Evolutionary conservation across 345 rosid genomes (phyloP).

Genomic region (Melaleuca alternifolia): DNA sequence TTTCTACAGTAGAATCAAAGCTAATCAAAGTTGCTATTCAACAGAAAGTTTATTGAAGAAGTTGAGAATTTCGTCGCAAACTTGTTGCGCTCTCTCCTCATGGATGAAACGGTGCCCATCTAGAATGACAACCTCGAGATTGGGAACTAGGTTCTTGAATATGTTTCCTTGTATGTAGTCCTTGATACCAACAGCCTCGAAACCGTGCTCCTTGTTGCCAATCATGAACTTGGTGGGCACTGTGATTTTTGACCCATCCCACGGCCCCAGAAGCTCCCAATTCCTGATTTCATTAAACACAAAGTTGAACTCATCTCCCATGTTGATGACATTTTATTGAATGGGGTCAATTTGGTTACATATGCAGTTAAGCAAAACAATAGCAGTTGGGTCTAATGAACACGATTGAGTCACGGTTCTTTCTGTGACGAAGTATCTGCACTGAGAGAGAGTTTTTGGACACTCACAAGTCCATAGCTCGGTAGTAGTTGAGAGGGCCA

Average conservation of each 20-base stretch:
- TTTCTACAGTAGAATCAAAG: background rate
- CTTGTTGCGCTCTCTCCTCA: slow-evolving; percentile 52
- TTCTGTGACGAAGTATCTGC: background rate
- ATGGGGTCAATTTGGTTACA: background rate
- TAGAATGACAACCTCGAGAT: slow-evolving; percentile 49
- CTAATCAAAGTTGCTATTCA: background rate
- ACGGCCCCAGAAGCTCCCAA: slow-evolving; percentile 64
- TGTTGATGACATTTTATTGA: background rate
- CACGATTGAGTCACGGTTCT: background rate
- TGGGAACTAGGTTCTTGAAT: slow-evolving; percentile 51
- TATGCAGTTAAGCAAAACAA: background rate
- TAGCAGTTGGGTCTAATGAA: accelerated
- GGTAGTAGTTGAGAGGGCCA: slow-evolving; percentile 68
- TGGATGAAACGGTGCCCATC: slow-evolving; percentile 67
- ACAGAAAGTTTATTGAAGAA: background rate
- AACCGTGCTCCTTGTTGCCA: slow-evolving; percentile 59
- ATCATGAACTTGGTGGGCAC: slow-evolving; percentile 68
- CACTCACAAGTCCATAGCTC: slow-evolving; percentile 47
- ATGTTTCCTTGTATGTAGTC: slow-evolving; percentile 44
- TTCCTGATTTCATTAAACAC: slow-evolving; percentile 21
- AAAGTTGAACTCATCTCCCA: background rate
- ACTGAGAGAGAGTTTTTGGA: background rate
- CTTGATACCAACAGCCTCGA: slow-evolving; percentile 32
- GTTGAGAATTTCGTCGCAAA: slow-evolving; percentile 44
- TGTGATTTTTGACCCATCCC: slow-evolving; percentile 36